These are phyloP conservation scores for Scheffersomyces titani DNA, from an alignment of 1,139 yeast genomes.

Conservation along the genomic window DNA sequence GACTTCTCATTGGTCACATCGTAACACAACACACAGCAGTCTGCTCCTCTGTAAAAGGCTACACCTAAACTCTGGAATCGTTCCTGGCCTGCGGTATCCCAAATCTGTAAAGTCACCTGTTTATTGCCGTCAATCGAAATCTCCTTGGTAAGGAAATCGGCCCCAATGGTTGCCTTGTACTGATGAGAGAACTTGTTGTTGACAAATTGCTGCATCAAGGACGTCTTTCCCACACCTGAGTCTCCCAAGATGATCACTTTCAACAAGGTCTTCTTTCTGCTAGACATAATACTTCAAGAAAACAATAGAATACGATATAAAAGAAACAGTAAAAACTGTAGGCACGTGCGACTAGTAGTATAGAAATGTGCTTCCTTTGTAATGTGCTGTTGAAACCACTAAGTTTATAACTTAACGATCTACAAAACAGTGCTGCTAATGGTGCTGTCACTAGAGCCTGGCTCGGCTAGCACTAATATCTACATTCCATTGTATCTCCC, in stretches of 20 bases:
- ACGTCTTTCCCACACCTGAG: conserved; percentile 97
- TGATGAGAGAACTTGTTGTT: conserved; percentile 94
- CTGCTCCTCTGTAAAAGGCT: conserved; percentile 94
- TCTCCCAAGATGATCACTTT: conserved; percentile 96
- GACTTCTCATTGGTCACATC: conserved; percentile 54
- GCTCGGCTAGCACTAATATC: background rate
- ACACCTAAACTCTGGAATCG: conserved; percentile 95
- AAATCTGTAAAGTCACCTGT: conserved; percentile 80
- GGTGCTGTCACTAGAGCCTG: background rate
- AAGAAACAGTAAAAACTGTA: background rate
- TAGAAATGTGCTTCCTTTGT: background rate
- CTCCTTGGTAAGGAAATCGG: conserved; percentile 93
- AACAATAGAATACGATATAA: background rate
- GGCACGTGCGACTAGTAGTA: background rate
- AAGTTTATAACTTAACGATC: background rate
- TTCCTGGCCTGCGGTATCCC: conserved; percentile 99
- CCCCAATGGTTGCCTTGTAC: conserved; percentile 97
- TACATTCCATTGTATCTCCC: background rate
- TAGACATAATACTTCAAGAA: conserved; percentile 50
- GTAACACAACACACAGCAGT: conserved; percentile 83
- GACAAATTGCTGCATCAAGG: conserved; percentile 94
- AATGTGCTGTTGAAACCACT: background rate
- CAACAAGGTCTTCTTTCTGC: conserved; percentile 84
- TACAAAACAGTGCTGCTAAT: background rate
- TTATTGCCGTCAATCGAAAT: conserved; percentile 75